phyloP scores from a whole-genome alignment of 352 stramenopile genomes.

The Globisporangium parvum region DNA sequence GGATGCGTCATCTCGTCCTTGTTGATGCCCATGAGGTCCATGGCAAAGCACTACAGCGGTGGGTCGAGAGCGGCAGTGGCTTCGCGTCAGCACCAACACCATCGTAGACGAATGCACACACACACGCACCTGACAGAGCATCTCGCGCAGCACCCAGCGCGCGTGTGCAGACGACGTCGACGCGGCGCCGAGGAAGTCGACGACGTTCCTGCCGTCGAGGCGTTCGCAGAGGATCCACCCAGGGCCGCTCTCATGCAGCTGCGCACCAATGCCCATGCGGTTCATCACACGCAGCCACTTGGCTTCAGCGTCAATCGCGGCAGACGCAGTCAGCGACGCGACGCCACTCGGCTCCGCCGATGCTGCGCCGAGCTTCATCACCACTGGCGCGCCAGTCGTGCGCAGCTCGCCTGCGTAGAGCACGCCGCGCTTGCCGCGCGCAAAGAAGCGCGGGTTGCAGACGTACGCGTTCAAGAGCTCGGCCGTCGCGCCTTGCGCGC shows the following conservation, averaged over 20 bases:
- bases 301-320: slow-evolving; percentile 40
- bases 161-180: slow-evolving; percentile 25
- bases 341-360: slow-evolving; percentile 8
- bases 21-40: slow-evolving; percentile 70
- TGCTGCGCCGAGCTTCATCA: slow-evolving; percentile 39
- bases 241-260: slow-evolving; percentile 27
- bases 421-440: slow-evolving; percentile 56
- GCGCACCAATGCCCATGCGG: slow-evolving; percentile 49
- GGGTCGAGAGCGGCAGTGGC: not conserved
- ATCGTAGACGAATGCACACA: not conserved
- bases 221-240: slow-evolving; percentile 65
- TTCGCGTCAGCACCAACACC: not conserved
- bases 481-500: slow-evolving; percentile 13
- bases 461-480: slow-evolving; percentile 19
- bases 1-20: slow-evolving; percentile 83
- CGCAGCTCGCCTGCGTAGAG: slow-evolving; percentile 38
- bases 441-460: slow-evolving; percentile 47
- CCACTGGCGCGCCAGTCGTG: slow-evolving; percentile 18
- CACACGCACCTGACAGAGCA: slow-evolving; percentile 53
- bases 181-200: slow-evolving; percentile 41
- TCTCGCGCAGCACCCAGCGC: slow-evolving; percentile 50
- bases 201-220: slow-evolving; percentile 45
- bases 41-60: slow-evolving; percentile 60
- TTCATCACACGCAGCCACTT: slow-evolving; percentile 59
- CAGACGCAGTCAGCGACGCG: slow-evolving; percentile 16